Base-by-base conservation (phyloP, 208 protist genomes). In the Leishmania amazonensis region DNA sequence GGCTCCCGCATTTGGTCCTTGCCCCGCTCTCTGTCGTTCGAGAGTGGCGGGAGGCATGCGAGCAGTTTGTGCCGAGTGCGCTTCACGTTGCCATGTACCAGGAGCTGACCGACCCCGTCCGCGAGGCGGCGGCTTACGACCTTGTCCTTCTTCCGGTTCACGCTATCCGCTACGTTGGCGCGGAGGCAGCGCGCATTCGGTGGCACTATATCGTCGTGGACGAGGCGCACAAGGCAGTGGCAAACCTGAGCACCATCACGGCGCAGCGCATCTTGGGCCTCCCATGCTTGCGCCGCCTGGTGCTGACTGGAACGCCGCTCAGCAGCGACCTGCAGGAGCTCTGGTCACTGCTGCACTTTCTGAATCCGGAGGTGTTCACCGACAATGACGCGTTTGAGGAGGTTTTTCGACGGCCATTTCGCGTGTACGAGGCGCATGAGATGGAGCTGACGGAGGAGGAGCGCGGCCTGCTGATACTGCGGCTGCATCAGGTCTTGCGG, bases 301-400 rank as follows among this genome's bases (percentile, higher is more conserved):
- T 99, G 31, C 86, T 99, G 35, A 99, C 97, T 28, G 98, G 99
- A 35, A 99, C 99, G 42, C 99, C 99, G 11, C 83, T 99, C 51
- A 98, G 99, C 91, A 99, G 99, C 89, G 99, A 99, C 88, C 78
- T 99, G 70, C 94, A 98, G 72, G 99, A 99, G 90, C 88, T 99
- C 51, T 99, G 99, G 98, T 94, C 99, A 38, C 88, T 99, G 60
- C 92, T 99, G 47, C 98, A 99, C 88, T 99, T 99, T 85, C 86
- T 99, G 9, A 95, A 99, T 42, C 99, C 99, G 11, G 85, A 96
- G 57, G 85, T 99, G 13, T 99, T 99, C 87, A 73, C 73, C 38
- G 91, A 92, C 74, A 62, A 85, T 58, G 95, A 99, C 45, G 91
- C 95, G 74, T 99, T 99, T 83, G 96, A 99, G 60, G 83, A 88